A percentile compares a stretch with the other conserved stretches of the same genome.
These are phyloP conservation scores for Irineochytrium annulatum DNA, from an alignment of 192 early-diverging fungal genomes.

Conservation along the genomic window DNA sequence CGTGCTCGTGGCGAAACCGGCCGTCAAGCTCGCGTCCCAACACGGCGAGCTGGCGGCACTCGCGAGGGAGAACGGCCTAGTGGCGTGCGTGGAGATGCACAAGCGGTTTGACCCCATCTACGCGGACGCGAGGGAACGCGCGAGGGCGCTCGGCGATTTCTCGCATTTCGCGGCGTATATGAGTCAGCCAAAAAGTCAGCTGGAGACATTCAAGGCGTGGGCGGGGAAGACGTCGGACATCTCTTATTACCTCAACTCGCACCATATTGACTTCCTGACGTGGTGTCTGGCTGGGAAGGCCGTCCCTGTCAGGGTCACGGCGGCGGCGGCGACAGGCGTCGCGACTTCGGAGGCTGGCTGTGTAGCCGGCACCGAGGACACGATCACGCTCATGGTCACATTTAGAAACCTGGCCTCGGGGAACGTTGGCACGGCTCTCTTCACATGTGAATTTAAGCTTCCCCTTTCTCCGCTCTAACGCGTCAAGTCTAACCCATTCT, in stretches of 20 bases:
- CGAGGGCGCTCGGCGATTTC: slow-evolving; percentile 34
- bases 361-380: slow-evolving; percentile 39
- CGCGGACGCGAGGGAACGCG: slow-evolving; percentile 35
- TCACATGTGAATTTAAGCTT: slow-evolving; percentile 22
- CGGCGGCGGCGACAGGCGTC: slow-evolving; percentile 34
- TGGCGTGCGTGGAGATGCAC: slow-evolving; percentile 39
- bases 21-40: slow-evolving; percentile 35
- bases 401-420: slow-evolving; percentile 28
- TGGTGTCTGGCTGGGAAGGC: slow-evolving; percentile 32
- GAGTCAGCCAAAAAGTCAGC: slow-evolving; percentile 39
- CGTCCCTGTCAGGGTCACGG: slow-evolving; percentile 28
- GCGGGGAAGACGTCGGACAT: slow-evolving; percentile 41
- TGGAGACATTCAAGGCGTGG: slow-evolving; percentile 39
- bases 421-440: slow-evolving; percentile 34
- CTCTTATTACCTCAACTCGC: slow-evolving; percentile 35
- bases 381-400: slow-evolving; percentile 38
- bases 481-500: background rate
- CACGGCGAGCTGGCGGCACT: slow-evolving; percentile 27
- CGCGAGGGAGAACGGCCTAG: slow-evolving; percentile 33
- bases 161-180: slow-evolving; percentile 39
- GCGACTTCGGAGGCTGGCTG: slow-evolving; percentile 31
- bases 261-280: slow-evolving; percentile 41
- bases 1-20: slow-evolving; percentile 43
- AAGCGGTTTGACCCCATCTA: slow-evolving; percentile 48
- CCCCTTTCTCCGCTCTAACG: background rate